phyloP scores from a whole-genome alignment of 441 rosid genomes.

The Populus hybrid region DNA sequence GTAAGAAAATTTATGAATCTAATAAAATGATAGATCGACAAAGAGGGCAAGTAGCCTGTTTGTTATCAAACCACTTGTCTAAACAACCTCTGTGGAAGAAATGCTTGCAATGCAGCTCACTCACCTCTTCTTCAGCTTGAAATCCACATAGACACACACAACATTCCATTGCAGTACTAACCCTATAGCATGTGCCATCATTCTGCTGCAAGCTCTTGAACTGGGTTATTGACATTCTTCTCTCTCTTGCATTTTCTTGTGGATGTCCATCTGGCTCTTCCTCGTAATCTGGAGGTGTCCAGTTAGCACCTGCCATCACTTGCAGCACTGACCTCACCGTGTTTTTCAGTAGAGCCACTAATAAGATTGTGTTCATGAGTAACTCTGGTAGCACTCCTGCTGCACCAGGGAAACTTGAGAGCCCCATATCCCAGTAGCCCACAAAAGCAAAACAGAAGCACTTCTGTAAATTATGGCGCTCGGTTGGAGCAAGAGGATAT shows the following conservation, averaged over 20 bases:
- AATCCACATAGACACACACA: constrained; percentile 81
- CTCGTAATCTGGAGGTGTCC: constrained; percentile 25
- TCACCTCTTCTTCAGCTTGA: constrained; percentile 75
- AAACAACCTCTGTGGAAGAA: constrained; percentile 72
- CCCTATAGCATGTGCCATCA: neutral
- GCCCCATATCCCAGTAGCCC: constrained; percentile 71
- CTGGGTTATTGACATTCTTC: constrained; percentile 49
- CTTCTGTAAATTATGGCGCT: neutral
- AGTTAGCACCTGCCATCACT: constrained; percentile 23
- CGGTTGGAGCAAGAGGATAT: neutral
- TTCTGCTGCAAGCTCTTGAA: constrained; percentile 44
- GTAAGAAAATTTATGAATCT: neutral
- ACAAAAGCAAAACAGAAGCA: neutral
- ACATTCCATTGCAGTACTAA: constrained; percentile 40
- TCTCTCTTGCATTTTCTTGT: constrained; percentile 26
- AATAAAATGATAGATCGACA: constrained; percentile 61
- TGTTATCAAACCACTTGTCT: constrained; percentile 69
- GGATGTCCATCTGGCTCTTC: constrained; percentile 30
- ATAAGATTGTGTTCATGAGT: constrained; percentile 65
- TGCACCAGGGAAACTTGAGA: constrained; percentile 58
- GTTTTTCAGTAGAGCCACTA: constrained; percentile 63
- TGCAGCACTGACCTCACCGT: constrained; percentile 50
- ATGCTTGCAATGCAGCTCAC: constrained; percentile 83
- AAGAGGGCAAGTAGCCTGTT: constrained; percentile 67
- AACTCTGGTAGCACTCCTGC: constrained; percentile 66